Conservation (phyloP, 2,329 filamentous ascomycete genomes). For the Colletotrichum tanaceti region DNA sequence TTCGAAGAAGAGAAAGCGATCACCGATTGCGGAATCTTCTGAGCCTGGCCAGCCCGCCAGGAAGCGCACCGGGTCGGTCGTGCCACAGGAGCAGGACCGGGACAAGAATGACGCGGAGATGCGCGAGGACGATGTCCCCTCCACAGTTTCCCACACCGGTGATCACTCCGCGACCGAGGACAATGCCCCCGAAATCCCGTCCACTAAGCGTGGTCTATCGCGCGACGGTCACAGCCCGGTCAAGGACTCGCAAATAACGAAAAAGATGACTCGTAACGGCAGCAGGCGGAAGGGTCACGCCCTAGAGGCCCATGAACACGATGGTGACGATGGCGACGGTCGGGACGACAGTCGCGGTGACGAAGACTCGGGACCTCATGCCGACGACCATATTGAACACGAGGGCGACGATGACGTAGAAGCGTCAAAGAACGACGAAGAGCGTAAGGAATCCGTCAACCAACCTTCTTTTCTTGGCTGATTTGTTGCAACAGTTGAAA, state of each 20-base stretch:
- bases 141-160: constrained; percentile 52
- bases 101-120: constrained; percentile 46
- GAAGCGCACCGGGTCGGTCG: constrained; percentile 66
- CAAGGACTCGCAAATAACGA: constrained; percentile 47
- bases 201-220: constrained; percentile 53
- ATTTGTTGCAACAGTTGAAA: constrained; percentile 67
- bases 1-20: constrained; percentile 64
- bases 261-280: constrained; percentile 56
- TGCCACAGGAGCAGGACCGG: constrained; percentile 52
- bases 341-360: constrained; percentile 51
- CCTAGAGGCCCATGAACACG: constrained; percentile 40
- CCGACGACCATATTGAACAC: constrained; percentile 65
- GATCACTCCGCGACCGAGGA: constrained; percentile 61
- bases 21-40: constrained; percentile 56
- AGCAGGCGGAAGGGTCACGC: constrained; percentile 53
- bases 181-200: constrained; percentile 53
- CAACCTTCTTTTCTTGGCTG: neutral
- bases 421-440: constrained; percentile 72
- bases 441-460: constrained; percentile 59
- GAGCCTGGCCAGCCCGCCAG: constrained; percentile 61
- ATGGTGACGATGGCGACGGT: constrained; percentile 43
- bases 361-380: constrained; percentile 62
- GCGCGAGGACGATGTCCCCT: constrained; percentile 51
- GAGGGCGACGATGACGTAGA: constrained; percentile 71
- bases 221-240: constrained; percentile 43